A percentile compares a stretch with the other conserved stretches of the same genome.
Evolutionary conservation across 768 basidiomycete species (phyloP).

Genomic region (Tremella yokohamensis): DNA sequence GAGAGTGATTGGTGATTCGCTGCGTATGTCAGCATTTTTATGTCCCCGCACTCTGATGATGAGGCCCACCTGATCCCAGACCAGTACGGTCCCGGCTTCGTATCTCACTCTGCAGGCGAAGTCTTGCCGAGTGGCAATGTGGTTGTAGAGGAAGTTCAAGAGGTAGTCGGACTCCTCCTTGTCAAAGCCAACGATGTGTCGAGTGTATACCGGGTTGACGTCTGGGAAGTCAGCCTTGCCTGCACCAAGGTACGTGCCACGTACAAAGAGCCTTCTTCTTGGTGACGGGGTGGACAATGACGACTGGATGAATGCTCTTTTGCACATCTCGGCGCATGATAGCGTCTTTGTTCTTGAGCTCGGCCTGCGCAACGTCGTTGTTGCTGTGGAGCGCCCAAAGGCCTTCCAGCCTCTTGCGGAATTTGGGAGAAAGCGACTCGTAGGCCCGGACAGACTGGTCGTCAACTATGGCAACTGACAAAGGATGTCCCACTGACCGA

Average conservation of each 20-base stretch:
- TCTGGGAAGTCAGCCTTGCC: neutral
- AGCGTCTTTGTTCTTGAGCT: constrained; percentile 7
- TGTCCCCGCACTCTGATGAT: no score
- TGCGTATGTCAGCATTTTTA: neutral
- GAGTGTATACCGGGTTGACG: constrained; percentile 10
- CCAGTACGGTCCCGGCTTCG: constrained; percentile 12
- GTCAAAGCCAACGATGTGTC: constrained; percentile 9
- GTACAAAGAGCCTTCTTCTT: constrained; percentile 9
- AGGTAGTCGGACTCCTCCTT: constrained; percentile 17
- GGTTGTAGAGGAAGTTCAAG: constrained; percentile 9
- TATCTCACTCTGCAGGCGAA: constrained; percentile 12
- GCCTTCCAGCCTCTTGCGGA: constrained; percentile 9
- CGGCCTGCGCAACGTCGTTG: constrained; percentile 1
- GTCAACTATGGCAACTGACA: no score
- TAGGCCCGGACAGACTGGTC: constrained; percentile 7
- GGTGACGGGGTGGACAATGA: constrained; percentile 10
- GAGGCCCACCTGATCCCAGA: constrained; percentile 7
- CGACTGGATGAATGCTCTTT: constrained; percentile 6
- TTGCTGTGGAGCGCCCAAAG: constrained; percentile 2
- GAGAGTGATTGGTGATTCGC: constrained; percentile 6
- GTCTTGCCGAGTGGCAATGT: constrained; percentile 16
- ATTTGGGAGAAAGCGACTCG: constrained; percentile 7
- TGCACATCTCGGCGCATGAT: neutral
- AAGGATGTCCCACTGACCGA: neutral
- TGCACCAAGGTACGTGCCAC: neutral